These are phyloP conservation scores for Thraustotheca clavata DNA, from an alignment of 352 stramenopile species.

Conservation along the genomic window DNA sequence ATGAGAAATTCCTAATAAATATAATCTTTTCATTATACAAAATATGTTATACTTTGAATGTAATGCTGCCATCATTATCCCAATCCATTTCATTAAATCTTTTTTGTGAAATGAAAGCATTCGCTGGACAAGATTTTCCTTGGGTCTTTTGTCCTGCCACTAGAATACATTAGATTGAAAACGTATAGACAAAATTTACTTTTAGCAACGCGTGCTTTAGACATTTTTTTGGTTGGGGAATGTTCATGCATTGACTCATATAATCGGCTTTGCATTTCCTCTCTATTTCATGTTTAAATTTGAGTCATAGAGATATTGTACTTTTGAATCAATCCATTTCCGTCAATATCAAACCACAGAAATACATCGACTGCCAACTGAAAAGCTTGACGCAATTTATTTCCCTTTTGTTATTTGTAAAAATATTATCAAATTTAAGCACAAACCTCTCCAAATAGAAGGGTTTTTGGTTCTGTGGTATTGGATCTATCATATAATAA, in stretches of 20 bases:
- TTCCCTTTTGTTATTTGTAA: conserved; percentile 34
- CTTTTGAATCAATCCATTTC: conserved; percentile 67
- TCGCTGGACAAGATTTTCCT: conserved; percentile 29
- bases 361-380: conserved; percentile 77
- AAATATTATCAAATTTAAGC: no score
- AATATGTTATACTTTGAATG: conserved; percentile 43
- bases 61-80: conserved; percentile 75
- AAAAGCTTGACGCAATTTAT: conserved; percentile 72
- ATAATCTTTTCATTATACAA: neutral
- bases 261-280: conserved; percentile 55
- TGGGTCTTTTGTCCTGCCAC: no score
- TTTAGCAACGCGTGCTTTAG: conserved; percentile 18
- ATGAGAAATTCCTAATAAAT: conserved; percentile 62
- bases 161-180: no score
- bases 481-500: neutral
- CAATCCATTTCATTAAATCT: conserved; percentile 86
- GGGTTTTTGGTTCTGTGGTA: conserved; percentile 23
- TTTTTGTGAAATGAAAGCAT: conserved; percentile 62
- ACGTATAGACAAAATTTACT: neutral
- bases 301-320: conserved; percentile 20
- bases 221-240: conserved; percentile 75
- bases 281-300: no score
- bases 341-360: conserved; percentile 77
- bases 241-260: conserved; percentile 55
- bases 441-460: conserved; percentile 60